phyloP scores from a whole-genome alignment of 2,329 filamentous ascomycete species.

The Phyllosticta citrichinensis region DNA sequence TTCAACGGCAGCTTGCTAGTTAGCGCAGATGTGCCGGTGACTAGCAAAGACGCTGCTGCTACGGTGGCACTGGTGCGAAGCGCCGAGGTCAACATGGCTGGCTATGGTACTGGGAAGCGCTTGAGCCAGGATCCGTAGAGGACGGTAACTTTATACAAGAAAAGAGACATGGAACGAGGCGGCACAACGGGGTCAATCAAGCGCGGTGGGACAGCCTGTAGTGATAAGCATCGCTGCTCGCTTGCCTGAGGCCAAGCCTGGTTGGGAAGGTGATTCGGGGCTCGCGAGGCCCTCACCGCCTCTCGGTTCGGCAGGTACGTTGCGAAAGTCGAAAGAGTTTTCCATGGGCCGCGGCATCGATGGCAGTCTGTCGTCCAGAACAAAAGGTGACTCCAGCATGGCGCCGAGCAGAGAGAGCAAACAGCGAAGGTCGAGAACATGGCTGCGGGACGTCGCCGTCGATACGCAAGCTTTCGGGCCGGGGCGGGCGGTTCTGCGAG shows the following conservation, averaged over 20 bases:
- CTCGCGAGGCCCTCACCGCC: not conserved
- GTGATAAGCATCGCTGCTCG: not conserved
- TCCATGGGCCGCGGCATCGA: too few relatives aligned
- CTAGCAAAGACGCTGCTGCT: not conserved
- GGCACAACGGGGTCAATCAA: not conserved
- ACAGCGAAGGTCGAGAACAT: not conserved
- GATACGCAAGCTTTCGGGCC: not conserved
- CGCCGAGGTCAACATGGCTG: not conserved
- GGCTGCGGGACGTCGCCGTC: not conserved
- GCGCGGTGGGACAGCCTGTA: not conserved
- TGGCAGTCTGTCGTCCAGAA: too few relatives aligned
- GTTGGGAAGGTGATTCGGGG: not conserved
- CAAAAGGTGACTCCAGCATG: not conserved
- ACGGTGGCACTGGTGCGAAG: not conserved
- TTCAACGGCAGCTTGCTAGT: constrained; percentile 5
- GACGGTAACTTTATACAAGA: not conserved
- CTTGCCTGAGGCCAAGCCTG: not conserved
- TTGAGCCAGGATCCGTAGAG: too few relatives aligned
- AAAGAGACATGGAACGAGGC: not conserved
- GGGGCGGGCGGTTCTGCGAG: not conserved
- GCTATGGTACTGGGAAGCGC: not conserved
- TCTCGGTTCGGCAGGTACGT: not conserved
- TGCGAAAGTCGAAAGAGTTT: not conserved
- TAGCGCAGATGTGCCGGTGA: not conserved
- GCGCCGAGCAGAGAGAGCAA: not conserved